Conservation (phyloP, 805 yeast species). For the Ogataea nakhonphanomensis region DNA sequence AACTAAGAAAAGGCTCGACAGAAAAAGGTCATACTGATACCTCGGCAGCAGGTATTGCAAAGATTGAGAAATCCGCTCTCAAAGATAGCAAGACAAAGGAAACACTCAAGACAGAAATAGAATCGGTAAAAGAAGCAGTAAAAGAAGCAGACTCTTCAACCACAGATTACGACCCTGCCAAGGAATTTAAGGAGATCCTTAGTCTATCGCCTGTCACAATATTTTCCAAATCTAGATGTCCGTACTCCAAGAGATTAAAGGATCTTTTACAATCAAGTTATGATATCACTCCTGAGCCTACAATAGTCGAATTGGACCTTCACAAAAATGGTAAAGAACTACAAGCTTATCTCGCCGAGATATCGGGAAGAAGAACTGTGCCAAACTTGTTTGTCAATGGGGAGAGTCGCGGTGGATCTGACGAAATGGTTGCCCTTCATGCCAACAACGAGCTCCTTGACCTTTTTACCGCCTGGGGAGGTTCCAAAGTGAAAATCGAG, state of each 20-base stretch:
- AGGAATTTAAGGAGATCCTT: slow-evolving; percentile 55
- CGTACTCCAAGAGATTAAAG: slow-evolving; percentile 72
- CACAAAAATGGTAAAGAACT: slow-evolving; percentile 73
- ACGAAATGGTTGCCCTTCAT: slow-evolving; percentile 69
- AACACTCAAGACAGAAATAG: neutral
- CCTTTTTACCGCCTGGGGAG: slow-evolving; percentile 61
- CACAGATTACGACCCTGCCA: slow-evolving; percentile 43
- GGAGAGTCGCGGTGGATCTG: slow-evolving; percentile 81
- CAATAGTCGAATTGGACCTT: slow-evolving; percentile 76
- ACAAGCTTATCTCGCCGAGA: slow-evolving; percentile 64
- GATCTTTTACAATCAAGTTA: slow-evolving; percentile 59
- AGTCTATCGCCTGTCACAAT: slow-evolving; percentile 61
- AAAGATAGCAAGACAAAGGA: neutral
- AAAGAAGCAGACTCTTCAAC: neutral
- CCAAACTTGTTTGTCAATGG: slow-evolving; percentile 83
- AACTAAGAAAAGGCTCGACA: no score
- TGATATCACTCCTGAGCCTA: slow-evolving; percentile 66
- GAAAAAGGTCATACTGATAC: no score
- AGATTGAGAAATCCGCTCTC: no score
- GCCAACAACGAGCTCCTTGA: slow-evolving; percentile 50
- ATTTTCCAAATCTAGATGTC: slow-evolving; percentile 65
- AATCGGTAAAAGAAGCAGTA: neutral
- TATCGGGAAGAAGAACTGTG: slow-evolving; percentile 81
- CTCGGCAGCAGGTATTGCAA: no score
- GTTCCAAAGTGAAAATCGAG: slow-evolving; percentile 44